Conservation (phyloP, 1,284 basidiomycete species). For the Cryptococcus sp. region DNA sequence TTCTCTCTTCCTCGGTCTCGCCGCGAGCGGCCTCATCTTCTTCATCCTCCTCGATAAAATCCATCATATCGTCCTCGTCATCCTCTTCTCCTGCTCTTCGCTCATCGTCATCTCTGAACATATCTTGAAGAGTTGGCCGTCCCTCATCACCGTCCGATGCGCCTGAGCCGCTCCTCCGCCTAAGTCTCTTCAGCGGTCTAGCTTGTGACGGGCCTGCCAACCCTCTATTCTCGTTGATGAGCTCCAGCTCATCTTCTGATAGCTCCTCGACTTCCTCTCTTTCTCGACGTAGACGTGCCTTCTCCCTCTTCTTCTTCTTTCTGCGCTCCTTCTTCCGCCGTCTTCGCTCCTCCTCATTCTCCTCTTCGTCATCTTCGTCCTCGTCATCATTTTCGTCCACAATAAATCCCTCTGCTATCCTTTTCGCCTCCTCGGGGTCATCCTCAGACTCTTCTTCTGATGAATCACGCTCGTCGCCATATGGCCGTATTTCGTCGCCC, state of each 20-base stretch:
- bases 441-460: slow-evolving; percentile 54
- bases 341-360: slow-evolving; percentile 36
- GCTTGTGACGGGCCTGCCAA: slow-evolving; percentile 50
- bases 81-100: slow-evolving; percentile 49
- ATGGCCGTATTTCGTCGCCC: slow-evolving; percentile 52
- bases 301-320: slow-evolving; percentile 42
- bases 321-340: slow-evolving; percentile 38
- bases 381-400: slow-evolving; percentile 53
- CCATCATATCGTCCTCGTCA: slow-evolving; percentile 63
- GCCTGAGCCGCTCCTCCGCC: slow-evolving; percentile 46
- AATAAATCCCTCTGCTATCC: slow-evolving; percentile 53
- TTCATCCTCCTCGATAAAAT: slow-evolving; percentile 90
- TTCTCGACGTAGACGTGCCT: slow-evolving; percentile 19
- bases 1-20: slow-evolving; percentile 72
- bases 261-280: slow-evolving; percentile 65
- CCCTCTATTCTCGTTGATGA: slow-evolving; percentile 93
- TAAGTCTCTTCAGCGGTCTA: slow-evolving; percentile 41
- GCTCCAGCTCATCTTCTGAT: slow-evolving; percentile 86
- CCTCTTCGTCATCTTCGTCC: slow-evolving; percentile 36
- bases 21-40: slow-evolving; percentile 57
- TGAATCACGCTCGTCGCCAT: slow-evolving; percentile 50
- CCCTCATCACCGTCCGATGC: slow-evolving; percentile 52
- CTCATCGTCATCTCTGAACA: slow-evolving; percentile 49
- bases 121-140: slow-evolving; percentile 41
- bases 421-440: slow-evolving; percentile 48